Evolutionary conservation across 2,329 filamentous ascomycete genomes (phyloP), one percentile per base, ranked within the genome.

Genomic region (Didymella sp.): DNA sequence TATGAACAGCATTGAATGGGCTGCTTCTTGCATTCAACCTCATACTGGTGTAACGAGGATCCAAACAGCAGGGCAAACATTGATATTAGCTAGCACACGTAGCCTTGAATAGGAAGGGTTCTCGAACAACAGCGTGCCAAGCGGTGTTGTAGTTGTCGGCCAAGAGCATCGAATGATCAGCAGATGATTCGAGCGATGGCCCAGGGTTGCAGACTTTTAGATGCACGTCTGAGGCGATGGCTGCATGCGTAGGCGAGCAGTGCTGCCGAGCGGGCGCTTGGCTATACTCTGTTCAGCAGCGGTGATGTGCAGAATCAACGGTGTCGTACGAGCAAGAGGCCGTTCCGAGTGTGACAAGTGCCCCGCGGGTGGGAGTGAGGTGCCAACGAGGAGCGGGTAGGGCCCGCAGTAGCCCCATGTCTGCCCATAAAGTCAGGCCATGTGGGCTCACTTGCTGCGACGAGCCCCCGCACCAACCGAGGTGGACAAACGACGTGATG

Each of bases 121-220:
- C 31, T 49, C 31, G 31, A 57, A 41, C 4, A 38, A 38, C 35
- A 6, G 19, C 11, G 13, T 3, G 35, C 11, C 38, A 6, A 41
- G 12, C 33, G 30, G 31, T 40, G 43, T 45, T 44, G 27, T 44
- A 17, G 24, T 40, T 44, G 47, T 56, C 46, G 46, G 53, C 22
- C 46, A 15, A 50, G 25, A 27, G 25, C 31, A 35, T 56, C 53
- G 46, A 56, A 56, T 42, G 53, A 50, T 28, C 44, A 31, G 42
- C 35, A 47, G 46, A 58, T 58, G 35, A 52, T 54, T 58, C 58
- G 58, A 58, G 53, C 27, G 22, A 25, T 41, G 21, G 22, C n/a
- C 35, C 22, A 13, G 38, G 38, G 21, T 41, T 51, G 57, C 46
- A 51, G 54, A 48, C 37, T 35, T 25, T 30, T 56, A 38, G 33